Base-by-base conservation (phyloP, 1,284 basidiomycete genomes). In the Ustilago vetiveriae region DNA sequence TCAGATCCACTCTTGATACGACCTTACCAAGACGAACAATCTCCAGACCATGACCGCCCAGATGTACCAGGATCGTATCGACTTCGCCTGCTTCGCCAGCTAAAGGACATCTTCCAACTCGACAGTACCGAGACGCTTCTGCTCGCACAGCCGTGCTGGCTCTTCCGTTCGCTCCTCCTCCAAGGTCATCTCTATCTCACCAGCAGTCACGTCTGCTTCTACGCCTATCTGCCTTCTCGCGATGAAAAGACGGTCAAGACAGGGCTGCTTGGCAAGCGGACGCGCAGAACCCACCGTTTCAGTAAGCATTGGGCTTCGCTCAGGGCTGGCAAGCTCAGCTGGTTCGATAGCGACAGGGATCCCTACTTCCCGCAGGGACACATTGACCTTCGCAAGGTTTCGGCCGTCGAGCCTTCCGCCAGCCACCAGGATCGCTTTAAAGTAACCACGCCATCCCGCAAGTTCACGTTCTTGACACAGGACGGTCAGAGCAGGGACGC, bases 121-220 rank as follows among this genome's bases (percentile, higher is more conserved):
- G 70, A 74, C 10, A 33, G 54, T 14, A 33, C 51, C 14, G 75
- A 77, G 38, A 51, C 42, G 5, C 30, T 77, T 21, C 38, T 65
- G 6, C 46, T 72, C 6, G 56, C 62, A 4, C 70, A 74, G 30
- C 59, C 64, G 3, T 78, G 66, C 37, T 80, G 67, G 78, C 66
- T 74, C 17, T 83, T 82, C 57, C 78, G 82, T 37, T 76, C 78
- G 9, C 66, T 84, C 6, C 75, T 98, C 74, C 86, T 98, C 19
- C 94, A 98, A 83, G 94, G 94, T 16, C 96, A 95, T 82, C 91
- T 98, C 87, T 98, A 95, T 82, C 85, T 98, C 39, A 97, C 95
- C 2, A 90, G 90, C 69, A 88, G 89, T 4, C 91, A 95, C 78
- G 83, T 98, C 23, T 97, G 94, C 84, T 98, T 98, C 85, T 98